Base-by-base conservation (phyloP, 495 filamentous ascomycete species). In the Filosporella fistucella region DNA sequence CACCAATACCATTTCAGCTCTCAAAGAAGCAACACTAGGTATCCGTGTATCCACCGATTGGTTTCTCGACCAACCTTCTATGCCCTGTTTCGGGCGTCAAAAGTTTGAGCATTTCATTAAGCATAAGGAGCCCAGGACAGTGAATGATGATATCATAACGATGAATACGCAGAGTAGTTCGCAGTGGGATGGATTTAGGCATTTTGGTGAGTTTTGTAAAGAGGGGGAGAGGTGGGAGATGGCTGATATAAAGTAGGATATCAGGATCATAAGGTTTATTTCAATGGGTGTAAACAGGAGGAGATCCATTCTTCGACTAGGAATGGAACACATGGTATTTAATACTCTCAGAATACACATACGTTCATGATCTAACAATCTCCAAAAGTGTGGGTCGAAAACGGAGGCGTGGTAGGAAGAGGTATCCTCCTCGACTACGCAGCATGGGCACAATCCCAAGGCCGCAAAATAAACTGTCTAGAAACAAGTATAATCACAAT, bases 171-270 rank as follows among this genome's bases (percentile, higher is more conserved):
- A 80, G 63, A 63, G 66, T 21, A 69, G 66, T 36, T 69, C 63
- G 3, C 77, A 80, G 52, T 79, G 76, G 77, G 76, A 79, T 67
- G 74, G 76, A 6, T 74, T 79, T 35, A 53, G 73, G 26, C 73
- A 78, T 60, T 77, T 65, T 52, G 72, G 70, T 63, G 68, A 73
- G 46, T 69, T 69, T 22, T 7, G 25, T 14, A 21, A 25, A n/a
- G 20, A 1, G n/a, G 21, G 17, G 20, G 22, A 39, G 26, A 32
- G 24, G n/a, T n/a, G n/a, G n/a, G 14, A 32, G 37, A 32, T 11
- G 13, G 21, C 7, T 22, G n/a, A 42, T 18, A 17, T 2, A 37
- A 8, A 13, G 30, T 30, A 56, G 54, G 48, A 14, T 57, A 52
- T 28, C 54, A 57, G 34, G 36, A 52, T 7, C 17, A 44, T 7